Evolutionary conservation across 2,329 filamentous ascomycete species (phyloP).

Genomic region (Apiospora sp.): DNA sequence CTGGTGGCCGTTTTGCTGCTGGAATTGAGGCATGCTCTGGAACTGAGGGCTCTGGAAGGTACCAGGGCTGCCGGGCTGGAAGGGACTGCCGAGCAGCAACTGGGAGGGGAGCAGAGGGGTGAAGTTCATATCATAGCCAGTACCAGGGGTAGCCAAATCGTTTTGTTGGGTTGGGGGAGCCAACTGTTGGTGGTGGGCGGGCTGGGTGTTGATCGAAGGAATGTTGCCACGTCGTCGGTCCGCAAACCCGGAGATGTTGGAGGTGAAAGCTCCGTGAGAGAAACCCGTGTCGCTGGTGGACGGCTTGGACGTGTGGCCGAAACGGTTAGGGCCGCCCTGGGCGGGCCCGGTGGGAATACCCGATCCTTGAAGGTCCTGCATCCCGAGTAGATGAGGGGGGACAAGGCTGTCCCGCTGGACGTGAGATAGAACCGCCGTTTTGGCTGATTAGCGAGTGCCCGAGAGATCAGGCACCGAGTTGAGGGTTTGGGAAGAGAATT

Average conservation of each 20-base stretch:
- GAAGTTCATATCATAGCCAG: constrained; percentile 97
- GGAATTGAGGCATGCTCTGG: constrained; percentile 81
- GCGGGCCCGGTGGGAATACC: constrained; percentile 66
- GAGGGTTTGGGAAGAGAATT: constrained; percentile 29
- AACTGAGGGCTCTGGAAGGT: constrained; percentile 93
- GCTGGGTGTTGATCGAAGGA: constrained; percentile 89
- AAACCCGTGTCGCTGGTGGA: constrained; percentile 87
- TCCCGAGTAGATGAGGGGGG: constrained; percentile 86
- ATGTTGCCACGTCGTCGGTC: constrained; percentile 88
- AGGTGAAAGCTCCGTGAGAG: constrained; percentile 90
- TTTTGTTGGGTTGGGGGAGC: constrained; percentile 61
- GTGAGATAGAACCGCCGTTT: constrained; percentile 83
- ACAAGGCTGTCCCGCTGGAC: constrained; percentile 83
- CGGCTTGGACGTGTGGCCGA: constrained; percentile 80
- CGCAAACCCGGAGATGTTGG: constrained; percentile 84
- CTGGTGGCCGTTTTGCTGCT: constrained; percentile 60
- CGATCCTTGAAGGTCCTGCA: constrained; percentile 80
- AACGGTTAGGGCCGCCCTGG: constrained; percentile 64
- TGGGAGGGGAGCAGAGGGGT: constrained; percentile 94
- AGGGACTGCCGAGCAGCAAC: constrained; percentile 92
- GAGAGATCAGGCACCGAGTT: constrained; percentile 48
- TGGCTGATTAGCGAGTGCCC: constrained; percentile 69
- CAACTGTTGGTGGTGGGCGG: constrained; percentile 53
- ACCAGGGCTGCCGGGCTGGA: constrained; percentile 92
- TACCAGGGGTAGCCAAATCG: constrained; percentile 87